Evolutionary conservation across 2,329 filamentous ascomycete species (phyloP), one percentile per base, ranked within the genome.

Genomic region (Colletotrichum lindemuthianum): DNA sequence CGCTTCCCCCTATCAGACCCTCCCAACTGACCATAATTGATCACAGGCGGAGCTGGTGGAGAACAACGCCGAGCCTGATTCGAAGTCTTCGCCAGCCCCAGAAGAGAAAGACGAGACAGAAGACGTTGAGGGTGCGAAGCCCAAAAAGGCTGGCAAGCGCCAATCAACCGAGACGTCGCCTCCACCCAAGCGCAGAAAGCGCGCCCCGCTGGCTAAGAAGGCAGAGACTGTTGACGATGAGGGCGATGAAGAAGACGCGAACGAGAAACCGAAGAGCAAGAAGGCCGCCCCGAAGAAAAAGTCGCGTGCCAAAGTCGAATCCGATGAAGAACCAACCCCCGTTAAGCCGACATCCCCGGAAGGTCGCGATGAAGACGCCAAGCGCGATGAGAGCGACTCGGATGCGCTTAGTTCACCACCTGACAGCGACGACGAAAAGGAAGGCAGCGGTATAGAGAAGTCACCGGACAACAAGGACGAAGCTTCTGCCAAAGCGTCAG

Each of bases 161-260:
- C 70, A 72, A 40, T 76, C 75, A 13, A 66, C 72, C 50, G 78
- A 79, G 37, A 61, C 70, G 34, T 74, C 78, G 11, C 78, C 78
- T 34, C 69, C 73, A 39, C 70, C 78, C 7, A 78, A 80, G 64
- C 78, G 79, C 32, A 76, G 75, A 49, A 82, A 80, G 70, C 71
- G 74, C 3, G 69, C 72, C 69, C 73, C 6, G 76, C 70, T 54
- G 68, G 65, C 63, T 79, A 81, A 66, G 72, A 24, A 24, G 24
- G 24, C 24, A 24, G 24, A 24, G 4, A 24, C 24, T 24, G 24
- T 24, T 5, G 24, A 72, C 43, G 71, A 77, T 39, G 60, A 69
- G 24, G 47, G 59, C 4, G 64, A 75, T 60, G 48, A 33, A 60
- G 53, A 59, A 8, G 66, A 24, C 24, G 24, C 5, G 24, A 24